Percentiles rank a stretch among this genome's conserved stretches.
These are phyloP conservation scores for Galerina sulciceps DNA, from an alignment of 768 basidiomycete species.

Conservation along the genomic window DNA sequence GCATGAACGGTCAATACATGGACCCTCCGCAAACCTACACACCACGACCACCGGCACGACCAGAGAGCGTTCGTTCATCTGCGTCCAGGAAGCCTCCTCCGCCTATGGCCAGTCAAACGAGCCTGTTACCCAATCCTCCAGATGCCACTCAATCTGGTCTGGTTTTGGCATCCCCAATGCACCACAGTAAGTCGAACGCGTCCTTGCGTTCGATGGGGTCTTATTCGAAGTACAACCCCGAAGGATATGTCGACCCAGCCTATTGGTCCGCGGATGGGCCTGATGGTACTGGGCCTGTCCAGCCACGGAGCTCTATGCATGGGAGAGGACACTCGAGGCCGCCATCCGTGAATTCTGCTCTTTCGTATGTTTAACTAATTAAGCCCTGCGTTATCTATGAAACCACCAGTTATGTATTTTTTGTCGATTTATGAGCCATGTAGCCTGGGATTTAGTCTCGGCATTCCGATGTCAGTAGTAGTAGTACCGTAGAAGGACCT, in stretches of 20 bases:
- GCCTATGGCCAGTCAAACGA: conserved; percentile 15
- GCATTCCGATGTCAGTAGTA: too few species aligned
- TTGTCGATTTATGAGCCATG: too few species aligned
- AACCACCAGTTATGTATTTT: too few species aligned
- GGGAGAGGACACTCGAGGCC: conserved; percentile 8
- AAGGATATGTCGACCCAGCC: conserved; percentile 38
- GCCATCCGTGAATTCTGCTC: conserved; percentile 17
- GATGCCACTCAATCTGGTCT: conserved; percentile 9
- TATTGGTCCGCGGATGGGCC: conserved; percentile 24
- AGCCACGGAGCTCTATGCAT: background rate
- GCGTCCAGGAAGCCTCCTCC: conserved; percentile 9
- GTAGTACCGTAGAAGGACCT: too few species aligned
- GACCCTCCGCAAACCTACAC: background rate
- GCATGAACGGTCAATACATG: background rate
- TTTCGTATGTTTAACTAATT: conserved; percentile 17
- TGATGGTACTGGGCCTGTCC: conserved; percentile 5
- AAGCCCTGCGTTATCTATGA: too few species aligned
- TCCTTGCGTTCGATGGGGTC: conserved; percentile 34
- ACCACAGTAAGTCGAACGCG: conserved; percentile 29
- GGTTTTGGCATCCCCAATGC: conserved; percentile 20
- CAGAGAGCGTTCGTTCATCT: conserved; percentile 17
- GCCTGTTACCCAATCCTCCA: conserved; percentile 13
- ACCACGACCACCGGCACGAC: conserved; percentile 5
- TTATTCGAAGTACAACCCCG: conserved; percentile 30
- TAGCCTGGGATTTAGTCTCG: too few species aligned